These are phyloP conservation scores for Vitis labrusca DNA, from an alignment of 164 flowering plant genomes.

Conservation along the genomic window DNA sequence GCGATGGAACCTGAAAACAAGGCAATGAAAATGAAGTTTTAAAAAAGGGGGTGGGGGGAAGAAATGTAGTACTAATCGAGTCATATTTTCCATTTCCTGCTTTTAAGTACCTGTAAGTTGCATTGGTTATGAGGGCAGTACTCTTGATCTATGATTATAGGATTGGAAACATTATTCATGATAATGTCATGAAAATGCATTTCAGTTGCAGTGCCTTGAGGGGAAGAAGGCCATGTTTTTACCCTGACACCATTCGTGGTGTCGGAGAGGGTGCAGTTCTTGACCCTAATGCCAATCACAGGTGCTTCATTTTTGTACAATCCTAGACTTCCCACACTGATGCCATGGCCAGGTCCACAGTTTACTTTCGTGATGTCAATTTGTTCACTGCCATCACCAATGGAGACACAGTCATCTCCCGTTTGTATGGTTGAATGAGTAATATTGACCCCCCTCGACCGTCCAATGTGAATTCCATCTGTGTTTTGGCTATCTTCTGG, in stretches of 20 bases:
- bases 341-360: slow-evolving; percentile 68
- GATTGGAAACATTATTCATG: slow-evolving; percentile 33
- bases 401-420: slow-evolving; percentile 68
- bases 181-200: slow-evolving; percentile 14
- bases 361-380: slow-evolving; percentile 15
- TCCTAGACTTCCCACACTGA: slow-evolving; percentile 63
- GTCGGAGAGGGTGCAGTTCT: slow-evolving; percentile 34
- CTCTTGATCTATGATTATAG: slow-evolving; percentile 39
- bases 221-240: slow-evolving; percentile 30
- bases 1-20: not conserved
- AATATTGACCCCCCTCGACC: slow-evolving; percentile 30
- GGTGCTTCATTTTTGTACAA: slow-evolving; percentile 30
- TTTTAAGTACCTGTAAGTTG: slow-evolving; percentile 7
- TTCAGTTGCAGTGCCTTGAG: slow-evolving; percentile 1
- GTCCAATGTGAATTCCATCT: slow-evolving; percentile 62
- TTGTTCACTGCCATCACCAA: slow-evolving; percentile 41
- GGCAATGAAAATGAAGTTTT: not conserved
- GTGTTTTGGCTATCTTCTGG: slow-evolving; percentile 51
- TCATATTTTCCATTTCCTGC: no score
- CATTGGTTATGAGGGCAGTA: slow-evolving; percentile 27
- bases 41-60: no score
- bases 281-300: slow-evolving; percentile 29
- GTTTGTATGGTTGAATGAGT: slow-evolving; percentile 30
- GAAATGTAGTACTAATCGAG: no score
- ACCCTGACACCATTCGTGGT: slow-evolving; percentile 52